These are phyloP conservation scores for Cryphonectria nitschkei DNA, from an alignment of 2,329 filamentous ascomycete genomes.

Conservation along the genomic window DNA sequence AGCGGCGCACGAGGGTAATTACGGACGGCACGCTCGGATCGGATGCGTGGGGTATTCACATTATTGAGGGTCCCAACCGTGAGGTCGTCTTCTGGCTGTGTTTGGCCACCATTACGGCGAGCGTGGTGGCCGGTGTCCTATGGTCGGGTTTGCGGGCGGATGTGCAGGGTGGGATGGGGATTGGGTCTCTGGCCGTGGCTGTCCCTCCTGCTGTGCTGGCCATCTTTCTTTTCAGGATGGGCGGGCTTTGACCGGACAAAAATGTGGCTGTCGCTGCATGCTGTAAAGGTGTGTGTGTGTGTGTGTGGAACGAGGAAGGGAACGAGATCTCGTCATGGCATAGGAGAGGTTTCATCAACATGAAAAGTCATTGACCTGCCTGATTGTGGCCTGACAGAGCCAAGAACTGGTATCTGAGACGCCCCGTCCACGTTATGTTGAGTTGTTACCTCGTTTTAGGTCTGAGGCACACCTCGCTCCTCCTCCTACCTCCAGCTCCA, in stretches of 20 bases:
- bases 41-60: conserved; percentile 19
- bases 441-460: background rate
- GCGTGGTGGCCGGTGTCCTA: conserved; percentile 4
- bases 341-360: background rate
- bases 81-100: conserved; percentile 13
- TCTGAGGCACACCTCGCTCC: background rate
- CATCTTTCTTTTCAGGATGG: conserved; percentile 5
- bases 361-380: background rate
- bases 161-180: conserved; percentile 1
- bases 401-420: background rate
- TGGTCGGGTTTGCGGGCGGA: conserved; percentile 5
- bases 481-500: background rate
- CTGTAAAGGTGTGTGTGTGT: too few species aligned
- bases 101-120: conserved; percentile 2
- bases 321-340: background rate
- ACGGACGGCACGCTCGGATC: conserved; percentile 29
- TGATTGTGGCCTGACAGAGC: background rate
- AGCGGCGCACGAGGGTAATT: conserved; percentile 24
- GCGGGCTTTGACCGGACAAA: background rate
- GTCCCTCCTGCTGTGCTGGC: conserved; percentile 5
- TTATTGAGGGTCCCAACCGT: conserved; percentile 15
- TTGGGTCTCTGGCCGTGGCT: conserved; percentile 1
- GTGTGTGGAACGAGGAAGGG: too few species aligned
- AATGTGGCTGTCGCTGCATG: background rate
- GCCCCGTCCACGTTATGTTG: background rate